Conservation (phyloP, 257 asterid species). For the Apocynum venetum region DNA sequence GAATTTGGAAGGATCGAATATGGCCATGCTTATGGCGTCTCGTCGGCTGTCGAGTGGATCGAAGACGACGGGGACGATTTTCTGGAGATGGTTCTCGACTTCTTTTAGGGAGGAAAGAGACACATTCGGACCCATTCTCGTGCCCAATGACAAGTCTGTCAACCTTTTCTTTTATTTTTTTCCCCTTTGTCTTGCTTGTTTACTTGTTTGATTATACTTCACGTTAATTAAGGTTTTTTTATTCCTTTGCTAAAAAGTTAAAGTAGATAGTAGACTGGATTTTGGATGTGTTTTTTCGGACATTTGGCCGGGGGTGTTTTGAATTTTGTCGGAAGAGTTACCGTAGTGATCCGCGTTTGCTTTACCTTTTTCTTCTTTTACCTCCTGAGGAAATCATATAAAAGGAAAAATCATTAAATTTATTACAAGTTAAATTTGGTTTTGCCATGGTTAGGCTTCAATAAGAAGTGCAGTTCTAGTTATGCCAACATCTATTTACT, state of each 20-base stretch:
- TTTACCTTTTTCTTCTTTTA: background rate
- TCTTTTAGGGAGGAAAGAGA: constrained; percentile 84
- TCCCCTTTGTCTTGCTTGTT: no score
- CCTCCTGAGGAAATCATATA: background rate
- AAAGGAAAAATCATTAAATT: background rate
- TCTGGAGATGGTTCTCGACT: constrained; percentile 56
- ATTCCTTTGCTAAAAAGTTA: background rate
- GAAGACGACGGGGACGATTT: constrained; percentile 25
- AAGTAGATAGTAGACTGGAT: background rate
- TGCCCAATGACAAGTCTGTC: constrained; percentile 68
- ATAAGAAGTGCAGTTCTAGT: background rate
- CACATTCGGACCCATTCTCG: constrained; percentile 91
- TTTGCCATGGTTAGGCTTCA: background rate
- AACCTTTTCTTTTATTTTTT: background rate
- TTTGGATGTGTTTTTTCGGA: background rate
- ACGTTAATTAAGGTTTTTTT: background rate
- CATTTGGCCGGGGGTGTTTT: background rate
- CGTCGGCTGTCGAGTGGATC: constrained; percentile 57
- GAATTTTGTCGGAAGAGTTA: background rate
- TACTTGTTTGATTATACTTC: background rate
- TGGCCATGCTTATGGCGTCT: constrained; percentile 54
- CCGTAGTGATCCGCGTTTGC: background rate
- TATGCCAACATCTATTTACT: background rate
- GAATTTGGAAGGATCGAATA: constrained; percentile 8
- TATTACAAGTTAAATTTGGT: background rate